These are phyloP conservation scores for Trichoderma citrinoviride DNA, from an alignment of 2,329 filamentous ascomycete species.

Conservation along the genomic window DNA sequence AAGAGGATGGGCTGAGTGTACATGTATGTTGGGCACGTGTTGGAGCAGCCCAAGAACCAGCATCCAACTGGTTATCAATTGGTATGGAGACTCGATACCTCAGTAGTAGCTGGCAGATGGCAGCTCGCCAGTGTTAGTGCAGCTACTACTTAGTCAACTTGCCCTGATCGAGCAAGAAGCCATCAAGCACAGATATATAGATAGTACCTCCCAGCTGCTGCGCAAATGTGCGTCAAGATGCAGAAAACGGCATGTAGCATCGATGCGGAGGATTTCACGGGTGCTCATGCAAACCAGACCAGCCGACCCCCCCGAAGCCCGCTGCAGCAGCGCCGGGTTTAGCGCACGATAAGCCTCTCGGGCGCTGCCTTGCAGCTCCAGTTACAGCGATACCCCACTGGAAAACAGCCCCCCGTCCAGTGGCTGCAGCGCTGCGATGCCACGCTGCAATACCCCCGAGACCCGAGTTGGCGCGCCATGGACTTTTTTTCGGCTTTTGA, in stretches of 20 bases:
- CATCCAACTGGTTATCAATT: too few relatives aligned
- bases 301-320: neutral
- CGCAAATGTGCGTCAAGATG: neutral
- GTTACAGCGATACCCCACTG: neutral
- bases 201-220: too few relatives aligned
- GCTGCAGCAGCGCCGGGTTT: neutral
- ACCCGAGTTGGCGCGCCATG: constrained; percentile 18
- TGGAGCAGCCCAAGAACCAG: neutral
- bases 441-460: constrained; percentile 9
- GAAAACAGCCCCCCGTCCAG: too few relatives aligned
- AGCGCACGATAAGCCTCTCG: constrained; percentile 11
- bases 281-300: neutral
- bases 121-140: too few relatives aligned
- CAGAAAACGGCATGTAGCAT: neutral
- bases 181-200: too few relatives aligned
- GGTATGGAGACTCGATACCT: too few relatives aligned
- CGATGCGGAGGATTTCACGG: constrained; percentile 13
- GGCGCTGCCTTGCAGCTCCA: neutral
- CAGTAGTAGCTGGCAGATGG: too few relatives aligned
- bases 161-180: too few relatives aligned
- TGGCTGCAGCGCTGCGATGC: neutral
- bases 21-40: neutral
- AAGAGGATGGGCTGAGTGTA: neutral
- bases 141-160: too few relatives aligned
- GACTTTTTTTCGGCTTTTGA: constrained; percentile 20